phyloP scores from a whole-genome alignment of 352 stramenopile species.

The Phytophthora pisi region DNA sequence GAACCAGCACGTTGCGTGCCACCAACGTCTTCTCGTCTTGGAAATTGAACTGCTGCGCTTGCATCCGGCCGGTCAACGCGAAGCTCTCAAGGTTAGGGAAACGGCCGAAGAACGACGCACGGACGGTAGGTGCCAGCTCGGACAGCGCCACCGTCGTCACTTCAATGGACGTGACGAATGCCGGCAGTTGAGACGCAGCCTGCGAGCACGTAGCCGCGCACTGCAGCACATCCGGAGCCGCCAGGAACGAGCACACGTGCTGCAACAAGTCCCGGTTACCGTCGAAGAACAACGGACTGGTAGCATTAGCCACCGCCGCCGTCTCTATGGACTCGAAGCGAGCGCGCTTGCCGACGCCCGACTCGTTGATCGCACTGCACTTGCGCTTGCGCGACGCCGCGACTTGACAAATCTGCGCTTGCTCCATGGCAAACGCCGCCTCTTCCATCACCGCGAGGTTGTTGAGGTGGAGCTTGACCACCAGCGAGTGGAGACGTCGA shows the following conservation, averaged over 20 bases:
- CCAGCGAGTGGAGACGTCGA: conserved; percentile 56
- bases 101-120: conserved; percentile 38
- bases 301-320: background rate
- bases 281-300: conserved; percentile 49
- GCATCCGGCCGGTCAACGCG: conserved; percentile 32
- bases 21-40: conserved; percentile 44
- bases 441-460: conserved; percentile 50
- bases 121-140: conserved; percentile 21
- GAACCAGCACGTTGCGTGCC: conserved; percentile 45
- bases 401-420: conserved; percentile 6
- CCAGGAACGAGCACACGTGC: conserved; percentile 51
- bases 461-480: conserved; percentile 69
- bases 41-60: conserved; percentile 54
- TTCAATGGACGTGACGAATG: conserved; percentile 44
- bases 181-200: conserved; percentile 38
- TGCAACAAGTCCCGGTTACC: conserved; percentile 53
- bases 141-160: conserved; percentile 33
- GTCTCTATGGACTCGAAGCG: conserved; percentile 1
- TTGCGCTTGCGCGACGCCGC: conserved; percentile 29
- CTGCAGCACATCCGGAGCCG: conserved; percentile 36
- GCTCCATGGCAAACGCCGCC: conserved; percentile 34
- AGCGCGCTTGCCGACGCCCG: conserved; percentile 20
- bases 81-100: conserved; percentile 54
- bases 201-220: conserved; percentile 42
- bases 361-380: conserved; percentile 13